Evolutionary conservation across 805 yeast genomes (phyloP), one percentile per base, ranked within the genome.

Genomic region (Metschnikowia borealis): DNA sequence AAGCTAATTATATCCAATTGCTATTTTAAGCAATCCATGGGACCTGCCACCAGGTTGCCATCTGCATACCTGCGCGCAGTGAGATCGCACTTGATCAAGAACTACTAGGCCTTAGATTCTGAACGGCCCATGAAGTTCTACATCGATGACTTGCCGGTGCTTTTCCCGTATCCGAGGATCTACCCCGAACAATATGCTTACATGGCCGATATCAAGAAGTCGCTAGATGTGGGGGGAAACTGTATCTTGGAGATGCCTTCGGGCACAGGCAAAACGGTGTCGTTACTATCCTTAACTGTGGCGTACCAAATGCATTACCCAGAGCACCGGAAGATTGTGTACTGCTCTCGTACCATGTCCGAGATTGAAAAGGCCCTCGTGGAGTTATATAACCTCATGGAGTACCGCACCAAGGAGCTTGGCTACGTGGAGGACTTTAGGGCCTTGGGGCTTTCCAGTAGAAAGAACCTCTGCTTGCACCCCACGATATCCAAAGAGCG

Each of bases 281-380:
- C 98, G 0, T 75, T 94, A 64, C 74, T 94, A 31, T 89, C 98
- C 0, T 70, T 94, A 41, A 89, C 98, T 0, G 89, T 94, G 42
- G 96, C 99, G 13, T 94, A 94, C 68, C 99, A 94, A 66, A 83
- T 89, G 88, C 81, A 80, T 74, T 91, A 92, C 65, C 96, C 97
- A 8, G 97, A 92, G 62, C 96, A 89, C 63, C 73, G 96, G 15
- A 94, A 92, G 75, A 84, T 94, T 57, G 89, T 94, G 6, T 94
- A 94, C 69, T 94, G 99, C 68, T 94, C 99, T 5, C 98, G 99
- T 78, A 94, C 99, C 33, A 94, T 94, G 98, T 89, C 97, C 10
- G 99, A 94, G 71, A 94, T 94, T 65, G 99, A 94, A 70, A 94
- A 94, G 70, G 97, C 99, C 0, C 72, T 94, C 63, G 89, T 92